Percentiles rank a stretch among this genome's conserved stretches.
Conservation (phyloP, 139 green algal species). For the Spirogloea muscicola region DNA sequence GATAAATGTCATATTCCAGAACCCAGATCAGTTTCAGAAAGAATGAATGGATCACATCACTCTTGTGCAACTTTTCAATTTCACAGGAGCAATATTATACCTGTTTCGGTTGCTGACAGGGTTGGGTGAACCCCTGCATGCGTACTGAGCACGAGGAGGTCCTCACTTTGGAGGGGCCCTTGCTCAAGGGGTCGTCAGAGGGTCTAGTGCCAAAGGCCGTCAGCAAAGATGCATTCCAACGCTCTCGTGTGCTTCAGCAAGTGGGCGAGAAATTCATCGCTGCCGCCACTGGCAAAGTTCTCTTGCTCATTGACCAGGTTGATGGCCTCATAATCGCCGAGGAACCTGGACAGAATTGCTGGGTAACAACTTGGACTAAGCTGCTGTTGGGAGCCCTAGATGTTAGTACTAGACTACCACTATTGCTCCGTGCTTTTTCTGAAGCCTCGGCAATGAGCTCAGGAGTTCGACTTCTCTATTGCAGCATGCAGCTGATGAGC, state of each 20-base stretch:
- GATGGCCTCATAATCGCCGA: too few species aligned
- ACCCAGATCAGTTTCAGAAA: background rate
- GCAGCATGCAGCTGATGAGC: conserved; percentile 46
- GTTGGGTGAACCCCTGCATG: conserved; percentile 29
- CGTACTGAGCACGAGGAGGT: background rate
- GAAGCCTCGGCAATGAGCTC: too few species aligned
- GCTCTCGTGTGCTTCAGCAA: conserved; percentile 23
- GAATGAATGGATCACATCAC: background rate
- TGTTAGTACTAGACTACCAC: too few species aligned
- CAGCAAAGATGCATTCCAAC: too few species aligned
- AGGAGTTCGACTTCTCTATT: too few species aligned
- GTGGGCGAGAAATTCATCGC: conserved; percentile 37
- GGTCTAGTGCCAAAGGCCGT: too few species aligned
- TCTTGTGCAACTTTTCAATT: background rate
- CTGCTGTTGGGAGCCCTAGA: too few species aligned
- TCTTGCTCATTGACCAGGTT: conserved; percentile 37
- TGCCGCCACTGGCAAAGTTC: conserved; percentile 6
- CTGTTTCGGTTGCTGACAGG: background rate
- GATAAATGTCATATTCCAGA: background rate
- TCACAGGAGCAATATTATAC: background rate
- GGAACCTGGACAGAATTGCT: too few species aligned
- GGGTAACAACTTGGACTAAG: too few species aligned
- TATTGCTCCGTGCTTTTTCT: too few species aligned
- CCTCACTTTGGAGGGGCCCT: background rate
- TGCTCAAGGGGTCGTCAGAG: background rate